Evolutionary conservation across 2,329 filamentous ascomycete species (phyloP), one percentile per base, ranked within the genome.

Genomic region (Penicillium sp.): DNA sequence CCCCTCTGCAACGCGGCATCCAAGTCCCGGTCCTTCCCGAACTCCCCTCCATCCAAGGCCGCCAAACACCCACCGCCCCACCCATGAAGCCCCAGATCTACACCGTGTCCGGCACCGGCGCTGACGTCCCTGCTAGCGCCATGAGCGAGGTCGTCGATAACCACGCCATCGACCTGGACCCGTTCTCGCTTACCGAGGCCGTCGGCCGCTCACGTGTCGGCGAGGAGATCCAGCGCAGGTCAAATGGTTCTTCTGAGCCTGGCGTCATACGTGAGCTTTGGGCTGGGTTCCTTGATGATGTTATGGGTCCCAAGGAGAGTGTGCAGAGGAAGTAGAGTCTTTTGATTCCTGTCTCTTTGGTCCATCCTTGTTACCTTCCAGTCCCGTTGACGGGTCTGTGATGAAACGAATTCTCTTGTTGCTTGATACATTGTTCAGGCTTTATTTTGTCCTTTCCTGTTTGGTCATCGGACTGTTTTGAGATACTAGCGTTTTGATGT

Each of bases 141-240:
- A 75, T 83, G 72, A 74, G 73, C 47, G 80, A 83, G 54, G 73
- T 80, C 17, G 72, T 75, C 19, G 80, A 83, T 60, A 79, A 77
- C 53, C 72, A 76, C 62, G 68, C 75, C 12, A 66, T 78, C 39
- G 75, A 79, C 32, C 75, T 82, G 45, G 76, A 80, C 58, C 77
- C 77, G 34, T 76, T 78, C 61, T 74, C 75, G 37, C 68, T 82
- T 62, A 77, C 78, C 21, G 75, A 78, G 53, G 64, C 69, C 12
- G 73, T 79, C 19, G 66, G 59, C 43, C 68, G 63, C 53, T 70
- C 62, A 52, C 70, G 65, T 33, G 55, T 64, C 21, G 66, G 64
- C 28, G 69, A 68, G 49, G 64, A 64, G 41, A 52, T 66, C 32
- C 59, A 61, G 43, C 64, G 66, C 41, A 67, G 68, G 21, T 65